Evolutionary conservation across 805 yeast genomes (phyloP).

Genomic region (Jamesozyma lodderae): DNA sequence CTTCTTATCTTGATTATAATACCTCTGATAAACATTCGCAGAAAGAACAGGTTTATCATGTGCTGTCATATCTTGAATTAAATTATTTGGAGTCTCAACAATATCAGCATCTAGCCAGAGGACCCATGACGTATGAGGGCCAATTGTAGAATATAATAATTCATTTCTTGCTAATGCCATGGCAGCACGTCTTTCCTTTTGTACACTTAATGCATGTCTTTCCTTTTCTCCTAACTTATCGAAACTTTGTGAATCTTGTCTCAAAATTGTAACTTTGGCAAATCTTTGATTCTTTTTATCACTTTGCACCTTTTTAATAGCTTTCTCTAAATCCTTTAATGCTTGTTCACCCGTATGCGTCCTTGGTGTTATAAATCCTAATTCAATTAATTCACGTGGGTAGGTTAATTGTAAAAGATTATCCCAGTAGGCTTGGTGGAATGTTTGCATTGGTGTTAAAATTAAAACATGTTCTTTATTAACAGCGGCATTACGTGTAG

Average conservation of each 20-base stretch:
- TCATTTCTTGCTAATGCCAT: slow-evolving; percentile 96
- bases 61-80: slow-evolving; percentile 77
- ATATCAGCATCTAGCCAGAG: slow-evolving; percentile 95
- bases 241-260: slow-evolving; percentile 82
- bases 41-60: slow-evolving; percentile 84
- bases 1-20: slow-evolving; percentile 48
- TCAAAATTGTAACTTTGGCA: slow-evolving; percentile 73
- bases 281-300: slow-evolving; percentile 57
- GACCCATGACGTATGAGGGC: slow-evolving; percentile 90
- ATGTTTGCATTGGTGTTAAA: slow-evolving; percentile 83
- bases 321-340: slow-evolving; percentile 59
- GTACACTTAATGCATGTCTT: slow-evolving; percentile 79
- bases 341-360: slow-evolving; percentile 74
- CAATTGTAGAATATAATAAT: slow-evolving; percentile 74
- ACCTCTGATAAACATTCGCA: slow-evolving; percentile 91
- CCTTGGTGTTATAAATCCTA: slow-evolving; percentile 89
- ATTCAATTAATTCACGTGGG: slow-evolving; percentile 75
- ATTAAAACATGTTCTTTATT: slow-evolving; percentile 79
- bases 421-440: slow-evolving; percentile 80
- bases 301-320: slow-evolving; percentile 63
- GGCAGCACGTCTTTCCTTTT: slow-evolving; percentile 77
- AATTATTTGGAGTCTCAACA: slow-evolving; percentile 72
- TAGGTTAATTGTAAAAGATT: slow-evolving; percentile 67
- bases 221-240: slow-evolving; percentile 73
- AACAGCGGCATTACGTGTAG: slow-evolving; percentile 61